A percentile compares a stretch with the other conserved stretches of the same genome.
Evolutionary conservation across 352 stramenopile genomes (phyloP).

Genomic region (Pythium rishiriense): DNA sequence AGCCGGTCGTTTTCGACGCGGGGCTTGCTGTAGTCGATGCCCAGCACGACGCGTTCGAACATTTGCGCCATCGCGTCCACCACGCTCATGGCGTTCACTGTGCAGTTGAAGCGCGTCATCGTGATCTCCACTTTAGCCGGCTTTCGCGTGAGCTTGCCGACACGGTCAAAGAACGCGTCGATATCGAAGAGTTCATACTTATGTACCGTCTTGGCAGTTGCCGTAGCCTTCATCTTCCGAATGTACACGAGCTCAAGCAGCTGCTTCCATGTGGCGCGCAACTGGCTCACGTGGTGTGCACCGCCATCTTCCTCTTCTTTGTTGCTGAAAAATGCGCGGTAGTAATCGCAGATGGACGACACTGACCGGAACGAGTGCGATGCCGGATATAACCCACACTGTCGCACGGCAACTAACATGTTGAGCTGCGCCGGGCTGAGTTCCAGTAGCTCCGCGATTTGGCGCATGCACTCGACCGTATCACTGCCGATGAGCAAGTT

Average conservation of each 20-base stretch:
- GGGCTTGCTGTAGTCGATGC: conserved; percentile 64
- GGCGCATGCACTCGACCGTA: conserved; percentile 48
- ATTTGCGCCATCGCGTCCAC: conserved; percentile 61
- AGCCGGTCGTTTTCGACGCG: conserved; percentile 45
- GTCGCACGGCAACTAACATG: conserved; percentile 56
- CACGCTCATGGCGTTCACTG: conserved; percentile 52
- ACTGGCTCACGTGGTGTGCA: conserved; percentile 35
- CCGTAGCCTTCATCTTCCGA: conserved; percentile 39
- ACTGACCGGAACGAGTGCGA: conserved; percentile 51
- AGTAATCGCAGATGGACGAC: conserved; percentile 62
- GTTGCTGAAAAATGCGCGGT: conserved; percentile 46
- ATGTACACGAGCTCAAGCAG: conserved; percentile 67
- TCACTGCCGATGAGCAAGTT: conserved; percentile 42
- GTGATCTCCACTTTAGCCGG: conserved; percentile 46
- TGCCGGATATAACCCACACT: conserved; percentile 43
- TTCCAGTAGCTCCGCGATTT: conserved; percentile 47
- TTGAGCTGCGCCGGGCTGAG: conserved; percentile 65
- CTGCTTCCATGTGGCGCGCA: conserved; percentile 48
- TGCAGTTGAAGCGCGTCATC: conserved; percentile 59
- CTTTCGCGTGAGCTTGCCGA: conserved; percentile 52
- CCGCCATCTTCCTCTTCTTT: conserved; percentile 36
- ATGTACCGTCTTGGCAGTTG: conserved; percentile 8
- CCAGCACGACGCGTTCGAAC: conserved; percentile 63
- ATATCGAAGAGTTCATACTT: conserved; percentile 65
- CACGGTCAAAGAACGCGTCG: conserved; percentile 51